These are phyloP conservation scores for Botrytis porri DNA, from an alignment of 2,329 filamentous ascomycete genomes.

Conservation along the genomic window DNA sequence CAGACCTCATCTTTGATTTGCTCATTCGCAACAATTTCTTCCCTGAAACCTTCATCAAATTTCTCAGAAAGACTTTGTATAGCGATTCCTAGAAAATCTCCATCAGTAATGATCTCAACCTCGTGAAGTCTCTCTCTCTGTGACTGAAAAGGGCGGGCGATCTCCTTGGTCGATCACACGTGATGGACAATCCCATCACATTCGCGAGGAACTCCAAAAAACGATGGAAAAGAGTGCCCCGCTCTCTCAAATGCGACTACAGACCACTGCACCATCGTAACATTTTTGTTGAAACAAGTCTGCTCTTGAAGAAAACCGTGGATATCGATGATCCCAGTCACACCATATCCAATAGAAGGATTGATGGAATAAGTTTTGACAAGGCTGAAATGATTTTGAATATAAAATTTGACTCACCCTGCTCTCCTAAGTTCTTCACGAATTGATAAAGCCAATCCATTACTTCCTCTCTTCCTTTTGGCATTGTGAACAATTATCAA, in stretches of 20 bases:
- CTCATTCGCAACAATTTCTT: slow-evolving; percentile 1
- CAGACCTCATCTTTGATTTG: slow-evolving; percentile 21
- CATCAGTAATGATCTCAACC: not conserved
- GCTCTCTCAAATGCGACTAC: not conserved
- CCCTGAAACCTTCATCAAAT: slow-evolving; percentile 7
- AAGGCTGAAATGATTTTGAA: slow-evolving; percentile 8
- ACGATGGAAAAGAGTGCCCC: not conserved
- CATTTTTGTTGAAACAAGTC: slow-evolving; percentile 9
- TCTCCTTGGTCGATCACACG: slow-evolving; percentile 15
- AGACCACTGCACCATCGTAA: slow-evolving; percentile 10
- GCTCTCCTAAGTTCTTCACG: slow-evolving; percentile 6
- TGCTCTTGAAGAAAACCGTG: not conserved
- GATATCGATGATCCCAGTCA: not conserved
- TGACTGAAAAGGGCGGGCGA: not conserved
- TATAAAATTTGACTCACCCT: slow-evolving; percentile 11
- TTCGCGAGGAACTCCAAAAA: not conserved
- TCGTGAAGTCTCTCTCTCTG: not conserved
- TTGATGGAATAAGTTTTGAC: not conserved
- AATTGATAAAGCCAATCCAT: slow-evolving; percentile 16
- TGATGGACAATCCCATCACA: slow-evolving; percentile 7
- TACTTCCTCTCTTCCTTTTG: slow-evolving; percentile 16
- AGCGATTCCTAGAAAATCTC: slow-evolving; percentile 17
- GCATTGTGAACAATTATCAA: slow-evolving; percentile 11
- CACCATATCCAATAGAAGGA: not conserved
- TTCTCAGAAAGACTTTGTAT: slow-evolving; percentile 22